phyloP scores from a whole-genome alignment of 495 filamentous ascomycete species.

The Mytilinidion resinicola region DNA sequence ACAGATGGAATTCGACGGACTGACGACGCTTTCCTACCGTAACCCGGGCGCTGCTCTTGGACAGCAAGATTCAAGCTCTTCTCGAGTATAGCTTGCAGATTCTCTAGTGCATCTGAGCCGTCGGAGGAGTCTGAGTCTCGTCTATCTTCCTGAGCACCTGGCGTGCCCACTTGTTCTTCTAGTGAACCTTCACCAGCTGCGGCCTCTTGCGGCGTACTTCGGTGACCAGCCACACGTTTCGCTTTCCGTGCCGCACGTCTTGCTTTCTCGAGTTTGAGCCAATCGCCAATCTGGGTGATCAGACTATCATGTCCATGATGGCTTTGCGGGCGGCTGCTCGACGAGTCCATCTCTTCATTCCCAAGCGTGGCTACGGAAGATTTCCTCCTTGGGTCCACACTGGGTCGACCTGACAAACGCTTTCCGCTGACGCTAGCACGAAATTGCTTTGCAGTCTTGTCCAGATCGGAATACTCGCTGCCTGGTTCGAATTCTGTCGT shows the following conservation, averaged over 20 bases:
- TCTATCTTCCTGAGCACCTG: slow-evolving; percentile 3
- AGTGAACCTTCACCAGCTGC: slow-evolving; percentile 15
- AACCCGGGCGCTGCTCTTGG: slow-evolving; percentile 33
- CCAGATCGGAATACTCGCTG: slow-evolving; percentile 28
- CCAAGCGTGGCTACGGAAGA: slow-evolving; percentile 10
- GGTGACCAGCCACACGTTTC: slow-evolving; percentile 26
- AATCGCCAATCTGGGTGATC: slow-evolving; percentile 65
- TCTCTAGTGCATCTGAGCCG: slow-evolving; percentile 30
- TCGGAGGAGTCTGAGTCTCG: slow-evolving; percentile 26
- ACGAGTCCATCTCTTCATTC: slow-evolving; percentile 11
- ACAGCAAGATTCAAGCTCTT: slow-evolving; percentile 26
- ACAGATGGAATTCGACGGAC: slow-evolving; percentile 24
- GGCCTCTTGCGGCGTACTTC: slow-evolving; percentile 2
- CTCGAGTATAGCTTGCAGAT: slow-evolving; percentile 35
- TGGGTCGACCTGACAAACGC: slow-evolving; percentile 31
- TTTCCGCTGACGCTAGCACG: slow-evolving; percentile 22
- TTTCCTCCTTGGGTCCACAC: slow-evolving; percentile 10
- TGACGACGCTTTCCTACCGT: slow-evolving; percentile 22
- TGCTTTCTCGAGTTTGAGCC: slow-evolving; percentile 70
- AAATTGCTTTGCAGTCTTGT: slow-evolving; percentile 29
- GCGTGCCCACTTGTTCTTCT: not conserved
- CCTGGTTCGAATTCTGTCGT: slow-evolving; percentile 31
- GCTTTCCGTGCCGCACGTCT: slow-evolving; percentile 52
- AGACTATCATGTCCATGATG: slow-evolving; percentile 42
- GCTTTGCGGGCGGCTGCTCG: slow-evolving; percentile 3